A percentile compares a stretch with the other conserved stretches of the same genome.
Conservation (phyloP, 2,329 filamentous ascomycete species). For the Exophiala alcalophila region DNA sequence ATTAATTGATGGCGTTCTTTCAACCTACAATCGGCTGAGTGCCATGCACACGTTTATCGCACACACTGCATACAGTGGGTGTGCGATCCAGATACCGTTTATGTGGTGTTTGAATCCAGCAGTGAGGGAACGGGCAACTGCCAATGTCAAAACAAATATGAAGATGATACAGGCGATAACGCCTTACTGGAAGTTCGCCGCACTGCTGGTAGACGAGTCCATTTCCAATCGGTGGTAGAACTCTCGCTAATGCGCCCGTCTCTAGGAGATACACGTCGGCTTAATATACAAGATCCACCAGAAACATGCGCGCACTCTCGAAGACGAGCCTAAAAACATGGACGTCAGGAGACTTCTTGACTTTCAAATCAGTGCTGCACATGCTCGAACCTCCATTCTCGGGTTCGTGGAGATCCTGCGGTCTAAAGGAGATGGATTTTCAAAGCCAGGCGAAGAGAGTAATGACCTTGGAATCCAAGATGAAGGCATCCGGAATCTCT, state of each 20-base stretch:
- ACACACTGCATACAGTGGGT: constrained; percentile 11
- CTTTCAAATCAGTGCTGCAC: constrained; percentile 12
- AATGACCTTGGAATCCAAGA: constrained; percentile 13
- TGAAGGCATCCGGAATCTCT: background rate
- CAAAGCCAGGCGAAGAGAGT: constrained; percentile 13
- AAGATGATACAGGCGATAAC: constrained; percentile 10
- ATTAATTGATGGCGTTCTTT: constrained; percentile 3
- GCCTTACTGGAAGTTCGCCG: constrained; percentile 15
- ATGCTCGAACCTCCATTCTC: constrained; percentile 15
- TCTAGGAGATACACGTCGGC: constrained; percentile 12
- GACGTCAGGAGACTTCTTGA: constrained; percentile 7
- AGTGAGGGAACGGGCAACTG: background rate
- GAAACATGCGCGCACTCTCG: constrained; percentile 3
- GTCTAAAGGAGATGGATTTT: background rate
- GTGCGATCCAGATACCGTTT: constrained; percentile 15
- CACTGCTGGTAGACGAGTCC: constrained; percentile 4
- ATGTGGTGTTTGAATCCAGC: constrained; percentile 14
- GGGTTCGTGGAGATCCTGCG: constrained; percentile 16
- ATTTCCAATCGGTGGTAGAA: background rate
- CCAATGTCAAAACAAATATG: constrained; percentile 13
- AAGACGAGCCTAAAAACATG: constrained; percentile 16
- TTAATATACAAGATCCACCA: constrained; percentile 17
- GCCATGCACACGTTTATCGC: constrained; percentile 10
- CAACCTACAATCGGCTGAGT: background rate
- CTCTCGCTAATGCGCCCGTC: background rate